Percentiles rank a stretch among this genome's conserved stretches.
Evolutionary conservation across 768 basidiomycete species (phyloP).

Genomic region (Boletus subparvulus): DNA sequence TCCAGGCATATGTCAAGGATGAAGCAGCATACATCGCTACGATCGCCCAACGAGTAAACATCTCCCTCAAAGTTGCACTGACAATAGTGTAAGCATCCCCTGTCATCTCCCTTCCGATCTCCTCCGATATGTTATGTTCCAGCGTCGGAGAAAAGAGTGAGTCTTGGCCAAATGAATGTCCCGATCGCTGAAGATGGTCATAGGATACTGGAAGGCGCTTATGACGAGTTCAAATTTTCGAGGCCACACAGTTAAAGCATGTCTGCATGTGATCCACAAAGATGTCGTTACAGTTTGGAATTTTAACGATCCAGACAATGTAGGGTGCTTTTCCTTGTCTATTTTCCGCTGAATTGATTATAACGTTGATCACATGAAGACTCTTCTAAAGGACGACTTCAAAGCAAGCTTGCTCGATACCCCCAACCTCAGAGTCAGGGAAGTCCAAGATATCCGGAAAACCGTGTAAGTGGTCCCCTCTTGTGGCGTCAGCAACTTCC

Average conservation of each 20-base stretch:
- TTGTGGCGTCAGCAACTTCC: neutral
- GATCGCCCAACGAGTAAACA: neutral
- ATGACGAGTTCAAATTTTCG: neutral
- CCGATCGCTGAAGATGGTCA: neutral
- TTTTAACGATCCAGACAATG: neutral
- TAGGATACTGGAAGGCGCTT: slow-evolving; percentile 1
- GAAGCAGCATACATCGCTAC: neutral
- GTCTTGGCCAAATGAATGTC: neutral
- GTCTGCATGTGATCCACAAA: neutral
- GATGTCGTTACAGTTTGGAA: slow-evolving; percentile 8
- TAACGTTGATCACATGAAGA: neutral
- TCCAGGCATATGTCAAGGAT: neutral
- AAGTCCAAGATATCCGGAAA: neutral
- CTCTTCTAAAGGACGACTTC: neutral
- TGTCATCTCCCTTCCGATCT: neutral
- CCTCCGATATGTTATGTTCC: neutral
- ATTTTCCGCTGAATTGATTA: neutral
- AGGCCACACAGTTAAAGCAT: neutral
- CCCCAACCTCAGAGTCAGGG: neutral
- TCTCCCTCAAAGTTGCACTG: neutral
- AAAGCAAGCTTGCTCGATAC: neutral
- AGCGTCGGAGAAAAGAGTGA: slow-evolving; percentile 2
- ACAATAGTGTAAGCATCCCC: neutral
- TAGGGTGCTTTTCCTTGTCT: neutral
- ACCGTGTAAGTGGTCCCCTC: neutral